phyloP scores from a whole-genome alignment of 305 asterid species.

The Solanum chacoense region DNA sequence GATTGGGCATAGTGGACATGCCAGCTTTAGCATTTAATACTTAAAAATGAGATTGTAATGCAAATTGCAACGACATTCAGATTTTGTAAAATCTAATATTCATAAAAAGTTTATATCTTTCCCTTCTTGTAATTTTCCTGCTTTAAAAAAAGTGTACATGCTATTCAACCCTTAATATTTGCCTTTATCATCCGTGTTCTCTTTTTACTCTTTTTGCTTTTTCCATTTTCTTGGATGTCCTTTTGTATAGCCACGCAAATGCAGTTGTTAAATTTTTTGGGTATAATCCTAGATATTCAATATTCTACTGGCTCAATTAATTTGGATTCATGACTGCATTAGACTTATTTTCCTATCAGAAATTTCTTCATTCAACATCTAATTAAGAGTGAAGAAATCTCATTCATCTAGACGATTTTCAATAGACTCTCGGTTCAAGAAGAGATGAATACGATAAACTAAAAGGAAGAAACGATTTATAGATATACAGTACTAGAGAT shows the following conservation, averaged over 20 bases:
- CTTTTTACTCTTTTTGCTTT: neutral
- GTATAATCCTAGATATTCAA: neutral
- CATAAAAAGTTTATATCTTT: neutral
- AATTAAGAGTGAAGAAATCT: neutral
- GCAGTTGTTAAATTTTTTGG: neutral
- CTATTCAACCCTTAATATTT: neutral
- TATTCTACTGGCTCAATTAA: neutral
- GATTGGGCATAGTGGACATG: neutral
- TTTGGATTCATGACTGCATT: neutral
- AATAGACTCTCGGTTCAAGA: neutral
- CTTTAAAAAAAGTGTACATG: neutral
- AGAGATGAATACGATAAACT: neutral
- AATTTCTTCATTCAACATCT: neutral
- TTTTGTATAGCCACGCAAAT: neutral
- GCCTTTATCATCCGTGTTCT: neutral
- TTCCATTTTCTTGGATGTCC: neutral
- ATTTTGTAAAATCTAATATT: neutral
- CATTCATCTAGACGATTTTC: neutral
- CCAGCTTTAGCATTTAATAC: neutral
- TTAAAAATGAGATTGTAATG: neutral
- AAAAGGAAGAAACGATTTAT: neutral
- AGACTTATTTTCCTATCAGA: neutral
- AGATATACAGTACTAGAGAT: neutral
- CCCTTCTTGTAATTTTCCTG: neutral
- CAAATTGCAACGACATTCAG: neutral